Percentiles rank a stretch among this genome's conserved stretches.
Evolutionary conservation across 1,139 yeast genomes (phyloP).

Genomic region (Blastobotrys persicus): DNA sequence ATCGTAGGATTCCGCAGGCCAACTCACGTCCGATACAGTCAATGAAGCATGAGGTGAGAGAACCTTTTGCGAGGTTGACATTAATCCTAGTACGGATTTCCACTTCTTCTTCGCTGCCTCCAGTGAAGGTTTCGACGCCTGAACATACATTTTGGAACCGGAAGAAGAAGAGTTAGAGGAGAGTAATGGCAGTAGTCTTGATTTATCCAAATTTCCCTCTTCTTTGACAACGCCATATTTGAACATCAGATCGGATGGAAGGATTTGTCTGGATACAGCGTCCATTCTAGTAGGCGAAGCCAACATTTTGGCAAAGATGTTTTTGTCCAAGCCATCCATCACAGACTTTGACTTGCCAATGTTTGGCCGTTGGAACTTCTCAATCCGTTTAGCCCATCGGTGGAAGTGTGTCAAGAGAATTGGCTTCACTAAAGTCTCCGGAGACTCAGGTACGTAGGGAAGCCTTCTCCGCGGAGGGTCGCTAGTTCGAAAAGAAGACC

Average conservation of each 20-base stretch:
- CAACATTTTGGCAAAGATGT: conserved; percentile 32
- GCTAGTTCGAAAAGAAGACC: neutral
- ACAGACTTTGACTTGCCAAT: conserved; percentile 5
- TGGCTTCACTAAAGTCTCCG: conserved; percentile 19
- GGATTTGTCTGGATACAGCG: conserved; percentile 22
- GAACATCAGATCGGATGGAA: conserved; percentile 32
- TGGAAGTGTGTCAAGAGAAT: conserved; percentile 24
- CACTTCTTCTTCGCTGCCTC: conserved; percentile 7
- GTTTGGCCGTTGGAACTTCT: neutral
- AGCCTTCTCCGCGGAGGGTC: neutral
- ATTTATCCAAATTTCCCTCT: conserved; percentile 4
- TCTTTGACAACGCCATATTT: conserved; percentile 28
- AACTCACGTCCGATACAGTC: neutral
- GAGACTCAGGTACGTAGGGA: conserved; percentile 12
- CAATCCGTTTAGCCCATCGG: conserved; percentile 21
- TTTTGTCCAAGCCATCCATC: conserved; percentile 20
- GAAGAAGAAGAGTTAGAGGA: neutral
- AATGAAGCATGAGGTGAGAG: neutral
- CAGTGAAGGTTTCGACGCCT: conserved; percentile 13
- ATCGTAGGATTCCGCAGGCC: neutral
- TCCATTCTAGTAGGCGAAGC: conserved; percentile 35
- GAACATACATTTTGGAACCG: conserved; percentile 19
- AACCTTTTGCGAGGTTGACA: conserved; percentile 3
- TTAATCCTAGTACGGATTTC: neutral
- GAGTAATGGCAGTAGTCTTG: conserved; percentile 14